Evolutionary conservation across 371 early-diverging fungal species (phyloP), one percentile per base, ranked within the genome.

Genomic region (Fennellomyces sp.): DNA sequence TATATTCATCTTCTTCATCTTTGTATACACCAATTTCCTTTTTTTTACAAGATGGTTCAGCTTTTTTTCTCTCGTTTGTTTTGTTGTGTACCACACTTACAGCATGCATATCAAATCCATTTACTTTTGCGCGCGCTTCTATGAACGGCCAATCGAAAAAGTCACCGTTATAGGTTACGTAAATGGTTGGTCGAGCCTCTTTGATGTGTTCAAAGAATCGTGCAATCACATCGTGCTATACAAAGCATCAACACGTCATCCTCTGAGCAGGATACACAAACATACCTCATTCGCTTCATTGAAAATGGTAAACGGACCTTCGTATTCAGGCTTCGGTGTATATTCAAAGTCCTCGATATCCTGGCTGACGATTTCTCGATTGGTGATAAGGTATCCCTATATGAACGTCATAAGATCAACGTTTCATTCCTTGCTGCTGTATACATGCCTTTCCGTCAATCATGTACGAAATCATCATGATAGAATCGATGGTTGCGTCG

Each of bases 401-500:
- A 50, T 12, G 19, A 49, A 3, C n/a, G n/a, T n/a, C n/a, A n/a
- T n/a, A n/a, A n/a, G n/a, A n/a, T n/a, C n/a, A n/a, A n/a, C n/a
- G n/a, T n/a, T n/a, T n/a, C n/a, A n/a, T n/a, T n/a, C n/a, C n/a
- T n/a, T n/a, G n/a, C n/a, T n/a, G n/a, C n/a, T n/a, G n/a, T n/a
- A n/a, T 27, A 30, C 60, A 52, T 83, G 93, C 92, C 77, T 91
- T 90, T 11, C 96, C 97, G 59, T 97, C 97, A 60, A 97, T 90
- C 97, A 99, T 97, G 70, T 99, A 97, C 12, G 99, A 99, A 73
- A 99, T 99, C 99, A 99, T 99, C 97, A 99, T 99, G 64, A 99
- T 93, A 29, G 87, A 79, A 75, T 99, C 99, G 33, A 88, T 88
- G 0, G 85, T 64, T 0, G 98, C 83, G 71, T 97, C 98, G 8